Conservation (phyloP, 2,329 filamentous ascomycete genomes). For the Botrytis fabae region DNA sequence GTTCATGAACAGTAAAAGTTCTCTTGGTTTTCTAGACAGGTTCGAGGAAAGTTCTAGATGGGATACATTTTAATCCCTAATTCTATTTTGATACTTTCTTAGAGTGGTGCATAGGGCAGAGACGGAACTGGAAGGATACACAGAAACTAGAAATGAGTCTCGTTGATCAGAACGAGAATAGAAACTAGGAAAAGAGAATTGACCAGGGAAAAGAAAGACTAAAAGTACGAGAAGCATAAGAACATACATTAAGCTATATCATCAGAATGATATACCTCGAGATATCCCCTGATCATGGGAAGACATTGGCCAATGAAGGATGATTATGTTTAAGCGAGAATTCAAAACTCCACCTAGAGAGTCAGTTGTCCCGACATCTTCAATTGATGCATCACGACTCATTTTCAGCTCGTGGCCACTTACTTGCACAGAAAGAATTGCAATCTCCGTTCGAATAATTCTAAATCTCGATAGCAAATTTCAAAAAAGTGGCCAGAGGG, state of each 20-base stretch:
- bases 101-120: neutral
- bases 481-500: neutral
- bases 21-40: neutral
- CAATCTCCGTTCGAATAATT: constrained; percentile 10
- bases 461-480: constrained; percentile 3
- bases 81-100: neutral
- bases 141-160: neutral
- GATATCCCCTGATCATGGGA: neutral
- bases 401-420: neutral
- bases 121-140: neutral
- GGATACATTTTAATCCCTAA: neutral
- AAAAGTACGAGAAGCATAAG: constrained; percentile 9
- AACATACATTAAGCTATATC: constrained; percentile 6
- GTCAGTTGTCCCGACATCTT: neutral
- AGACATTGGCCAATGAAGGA: neutral
- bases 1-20: neutral
- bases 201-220: neutral
- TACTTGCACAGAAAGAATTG: neutral
- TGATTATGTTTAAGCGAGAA: constrained; percentile 15
- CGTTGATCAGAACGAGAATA: neutral
- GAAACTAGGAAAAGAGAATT: neutral
- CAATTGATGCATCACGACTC: constrained; percentile 13
- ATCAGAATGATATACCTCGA: neutral
- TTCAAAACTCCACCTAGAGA: neutral
- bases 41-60: neutral